These are phyloP conservation scores for Sporisorium exsertum DNA, from an alignment of 1,284 basidiomycete species.

Conservation along the genomic window DNA sequence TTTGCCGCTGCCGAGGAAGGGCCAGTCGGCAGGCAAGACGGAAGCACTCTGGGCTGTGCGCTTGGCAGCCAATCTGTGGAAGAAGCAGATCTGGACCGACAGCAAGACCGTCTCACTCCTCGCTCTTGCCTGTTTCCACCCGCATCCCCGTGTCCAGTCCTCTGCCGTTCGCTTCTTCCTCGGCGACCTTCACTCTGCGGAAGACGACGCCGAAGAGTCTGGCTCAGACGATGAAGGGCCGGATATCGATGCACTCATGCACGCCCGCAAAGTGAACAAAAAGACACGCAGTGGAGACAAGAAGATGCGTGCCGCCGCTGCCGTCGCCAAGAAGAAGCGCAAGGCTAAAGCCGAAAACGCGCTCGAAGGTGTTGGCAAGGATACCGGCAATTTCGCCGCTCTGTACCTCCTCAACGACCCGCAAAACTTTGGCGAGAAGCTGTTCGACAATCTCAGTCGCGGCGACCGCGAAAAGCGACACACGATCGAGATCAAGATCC, in stretches of 20 bases:
- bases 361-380: slow-evolving; percentile 42
- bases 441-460: slow-evolving; percentile 86
- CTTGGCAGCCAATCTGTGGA: slow-evolving; percentile 93
- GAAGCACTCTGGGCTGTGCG: slow-evolving; percentile 99
- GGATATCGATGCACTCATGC: slow-evolving; percentile 59
- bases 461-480: slow-evolving; percentile 81
- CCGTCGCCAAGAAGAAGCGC: slow-evolving; percentile 56
- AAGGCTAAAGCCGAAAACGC: slow-evolving; percentile 52
- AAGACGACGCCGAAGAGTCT: slow-evolving; percentile 56
- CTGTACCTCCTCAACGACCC: slow-evolving; percentile 94
- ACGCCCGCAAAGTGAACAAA: slow-evolving; percentile 66
- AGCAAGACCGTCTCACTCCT: slow-evolving; percentile 93
- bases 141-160: slow-evolving; percentile 91
- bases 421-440: slow-evolving; percentile 93
- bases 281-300: slow-evolving; percentile 65
- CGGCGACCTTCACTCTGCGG: slow-evolving; percentile 72
- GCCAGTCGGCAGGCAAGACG: slow-evolving; percentile 70
- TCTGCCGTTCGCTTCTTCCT: slow-evolving; percentile 98
- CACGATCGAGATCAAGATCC: slow-evolving; percentile 94
- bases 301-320: slow-evolving; percentile 63
- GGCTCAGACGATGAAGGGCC: slow-evolving; percentile 51
- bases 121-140: slow-evolving; percentile 91
- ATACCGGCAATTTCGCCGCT: slow-evolving; percentile 83
- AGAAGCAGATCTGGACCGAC: slow-evolving; percentile 92
- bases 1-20: slow-evolving; percentile 69